phyloP scores from a whole-genome alignment of 345 rosid species.

The Gossypium mustelinum region DNA sequence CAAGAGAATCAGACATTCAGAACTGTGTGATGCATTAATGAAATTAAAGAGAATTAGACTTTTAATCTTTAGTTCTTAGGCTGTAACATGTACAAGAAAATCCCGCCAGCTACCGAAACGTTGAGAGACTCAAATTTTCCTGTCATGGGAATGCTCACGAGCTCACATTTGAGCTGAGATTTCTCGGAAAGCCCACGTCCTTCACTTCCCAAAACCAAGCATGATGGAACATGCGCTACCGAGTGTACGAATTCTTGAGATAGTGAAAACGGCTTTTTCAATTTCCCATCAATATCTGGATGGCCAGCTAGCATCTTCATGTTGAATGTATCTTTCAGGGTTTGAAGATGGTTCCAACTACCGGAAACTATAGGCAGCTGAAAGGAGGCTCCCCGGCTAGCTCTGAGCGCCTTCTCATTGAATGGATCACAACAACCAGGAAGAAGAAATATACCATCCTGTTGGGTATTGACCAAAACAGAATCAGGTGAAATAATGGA shows the following conservation, averaged over 20 bases:
- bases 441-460: slow-evolving; percentile 93
- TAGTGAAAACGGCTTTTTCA: slow-evolving; percentile 37
- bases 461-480: slow-evolving; percentile 10
- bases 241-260: slow-evolving; percentile 44
- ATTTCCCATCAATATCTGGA: slow-evolving; percentile 45
- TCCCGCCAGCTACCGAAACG: slow-evolving; percentile 95
- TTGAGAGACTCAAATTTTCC: slow-evolving; percentile 86
- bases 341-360: slow-evolving; percentile 60
- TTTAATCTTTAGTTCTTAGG: slow-evolving; percentile 23
- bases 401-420: slow-evolving; percentile 77
- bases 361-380: slow-evolving; percentile 81
- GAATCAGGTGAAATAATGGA: background rate
- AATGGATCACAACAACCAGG: slow-evolving; percentile 97
- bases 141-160: slow-evolving; percentile 82
- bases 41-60: background rate
- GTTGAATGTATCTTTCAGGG: slow-evolving; percentile 42
- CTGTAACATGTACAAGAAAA: slow-evolving; percentile 71
- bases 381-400: slow-evolving; percentile 93
- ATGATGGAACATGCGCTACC: slow-evolving; percentile 44
- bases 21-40: background rate
- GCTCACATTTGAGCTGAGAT: slow-evolving; percentile 55
- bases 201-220: slow-evolving; percentile 88
- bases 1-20: background rate
- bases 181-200: slow-evolving; percentile 72
- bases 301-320: slow-evolving; percentile 87